Evolutionary conservation across 306 rosid genomes (phyloP).

Genomic region (Vachellia pachyceras): DNA sequence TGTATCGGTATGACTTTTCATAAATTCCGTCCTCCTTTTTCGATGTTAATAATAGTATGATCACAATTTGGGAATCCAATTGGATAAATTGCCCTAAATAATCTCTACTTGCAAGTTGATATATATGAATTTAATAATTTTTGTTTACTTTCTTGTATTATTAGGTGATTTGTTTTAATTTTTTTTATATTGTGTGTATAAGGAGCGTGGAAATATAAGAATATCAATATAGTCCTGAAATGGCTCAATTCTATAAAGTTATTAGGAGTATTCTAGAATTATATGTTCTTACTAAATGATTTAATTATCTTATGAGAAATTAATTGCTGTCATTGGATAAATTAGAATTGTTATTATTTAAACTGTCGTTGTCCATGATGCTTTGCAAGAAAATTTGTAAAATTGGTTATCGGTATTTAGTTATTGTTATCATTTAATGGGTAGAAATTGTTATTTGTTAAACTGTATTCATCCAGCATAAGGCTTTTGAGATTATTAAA

Average conservation of each 20-base stretch:
- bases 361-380: neutral
- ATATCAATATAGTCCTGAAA: too few species aligned
- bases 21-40: neutral
- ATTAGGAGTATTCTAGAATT: neutral
- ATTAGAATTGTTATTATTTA: too few species aligned
- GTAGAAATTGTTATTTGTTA: too few species aligned
- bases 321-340: too few species aligned
- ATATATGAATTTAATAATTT: neutral
- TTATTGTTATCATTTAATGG: neutral
- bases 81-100: neutral
- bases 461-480: neutral
- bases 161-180: neutral
- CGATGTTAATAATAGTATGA: neutral
- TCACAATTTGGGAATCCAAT: neutral
- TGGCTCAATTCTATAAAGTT: too few species aligned
- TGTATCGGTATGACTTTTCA: neutral
- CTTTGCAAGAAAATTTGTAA: too few species aligned
- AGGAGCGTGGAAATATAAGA: too few species aligned
- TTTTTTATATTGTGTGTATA: too few species aligned
- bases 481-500: neutral
- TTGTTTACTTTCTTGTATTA: neutral
- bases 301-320: neutral
- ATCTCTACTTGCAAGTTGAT: neutral
- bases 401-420: too few species aligned
- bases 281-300: neutral